Evolutionary conservation across 2,329 filamentous ascomycete genomes (phyloP).

Genomic region (Stagonosporopsis rhizophila): DNA sequence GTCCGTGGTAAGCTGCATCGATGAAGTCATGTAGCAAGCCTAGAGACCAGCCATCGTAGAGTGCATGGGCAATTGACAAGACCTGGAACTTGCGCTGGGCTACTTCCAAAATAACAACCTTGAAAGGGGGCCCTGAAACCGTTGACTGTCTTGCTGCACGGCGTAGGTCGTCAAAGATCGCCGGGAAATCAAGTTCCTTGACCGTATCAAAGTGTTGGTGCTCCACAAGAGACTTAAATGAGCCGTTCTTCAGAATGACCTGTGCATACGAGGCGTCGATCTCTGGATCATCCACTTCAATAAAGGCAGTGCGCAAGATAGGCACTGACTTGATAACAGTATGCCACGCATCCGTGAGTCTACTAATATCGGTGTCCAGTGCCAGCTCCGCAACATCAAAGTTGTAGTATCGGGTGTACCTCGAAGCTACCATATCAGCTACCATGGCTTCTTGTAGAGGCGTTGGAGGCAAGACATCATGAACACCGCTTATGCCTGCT

Average conservation of each 20-base stretch:
- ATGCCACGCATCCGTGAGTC: slow-evolving; percentile 68
- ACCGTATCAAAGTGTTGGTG: slow-evolving; percentile 19
- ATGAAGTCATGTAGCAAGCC: slow-evolving; percentile 76
- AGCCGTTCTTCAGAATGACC: slow-evolving; percentile 2
- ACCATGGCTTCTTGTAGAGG: slow-evolving; percentile 88
- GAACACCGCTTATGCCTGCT: slow-evolving; percentile 53
- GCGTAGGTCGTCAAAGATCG: slow-evolving; percentile 43
- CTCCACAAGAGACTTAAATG: background rate
- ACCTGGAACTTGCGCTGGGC: slow-evolving; percentile 53
- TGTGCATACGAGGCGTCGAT: slow-evolving; percentile 65
- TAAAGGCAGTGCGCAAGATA: slow-evolving; percentile 78
- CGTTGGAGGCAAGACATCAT: slow-evolving; percentile 74
- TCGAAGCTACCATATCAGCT: slow-evolving; percentile 78
- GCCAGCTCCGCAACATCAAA: slow-evolving; percentile 75
- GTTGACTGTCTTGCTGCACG: slow-evolving; percentile 39
- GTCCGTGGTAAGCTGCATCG: slow-evolving; percentile 65
- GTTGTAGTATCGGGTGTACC: slow-evolving; percentile 82
- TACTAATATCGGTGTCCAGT: slow-evolving; percentile 60
- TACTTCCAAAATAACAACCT: slow-evolving; percentile 50
- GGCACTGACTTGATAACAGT: slow-evolving; percentile 66
- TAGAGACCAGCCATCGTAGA: slow-evolving; percentile 91
- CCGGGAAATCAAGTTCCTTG: slow-evolving; percentile 37
- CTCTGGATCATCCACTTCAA: slow-evolving; percentile 67
- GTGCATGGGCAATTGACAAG: slow-evolving; percentile 81
- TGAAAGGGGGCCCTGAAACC: slow-evolving; percentile 33